A percentile compares a stretch with the other conserved stretches of the same genome.
Evolutionary conservation across 2,329 filamentous ascomycete genomes (phyloP).

Genomic region (Pseudogymnoascus sp.): DNA sequence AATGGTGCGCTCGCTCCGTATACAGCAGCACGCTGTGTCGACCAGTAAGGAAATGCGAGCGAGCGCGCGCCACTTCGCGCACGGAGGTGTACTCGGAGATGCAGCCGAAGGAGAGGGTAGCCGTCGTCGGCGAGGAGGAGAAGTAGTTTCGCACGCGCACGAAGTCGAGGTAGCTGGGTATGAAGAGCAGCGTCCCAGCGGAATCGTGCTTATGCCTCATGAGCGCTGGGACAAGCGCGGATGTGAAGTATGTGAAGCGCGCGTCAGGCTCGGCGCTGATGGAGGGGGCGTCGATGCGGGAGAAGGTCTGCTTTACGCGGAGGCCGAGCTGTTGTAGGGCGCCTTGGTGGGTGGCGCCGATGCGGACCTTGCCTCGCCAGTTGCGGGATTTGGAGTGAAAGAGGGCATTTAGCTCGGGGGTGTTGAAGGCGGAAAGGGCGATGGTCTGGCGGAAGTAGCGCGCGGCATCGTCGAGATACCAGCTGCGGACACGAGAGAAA

Average conservation of each 20-base stretch:
- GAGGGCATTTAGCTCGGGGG: conserved; percentile 78
- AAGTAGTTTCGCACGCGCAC: conserved; percentile 90
- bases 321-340: conserved; percentile 68
- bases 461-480: conserved; percentile 88
- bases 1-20: conserved; percentile 94
- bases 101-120: conserved; percentile 62
- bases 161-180: conserved; percentile 93
- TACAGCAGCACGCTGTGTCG: conserved; percentile 81
- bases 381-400: conserved; percentile 73
- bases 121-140: conserved; percentile 57
- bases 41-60: conserved; percentile 80
- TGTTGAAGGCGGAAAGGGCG: conserved; percentile 73
- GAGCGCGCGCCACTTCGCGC: conserved; percentile 72
- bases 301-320: conserved; percentile 79
- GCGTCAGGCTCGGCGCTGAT: conserved; percentile 75
- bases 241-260: conserved; percentile 85
- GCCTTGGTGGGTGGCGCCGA: conserved; percentile 60
- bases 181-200: conserved; percentile 75
- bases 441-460: conserved; percentile 79
- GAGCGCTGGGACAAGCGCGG: conserved; percentile 70
- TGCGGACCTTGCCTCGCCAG: conserved; percentile 70
- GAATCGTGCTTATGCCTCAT: conserved; percentile 60
- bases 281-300: conserved; percentile 68
- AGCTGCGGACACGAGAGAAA: conserved; percentile 80
- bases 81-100: conserved; percentile 84